A percentile compares a stretch with the other conserved stretches of the same genome.
Evolutionary conservation across 169 alveolate genomes (phyloP).

Genomic region (Plasmodium adleri): DNA sequence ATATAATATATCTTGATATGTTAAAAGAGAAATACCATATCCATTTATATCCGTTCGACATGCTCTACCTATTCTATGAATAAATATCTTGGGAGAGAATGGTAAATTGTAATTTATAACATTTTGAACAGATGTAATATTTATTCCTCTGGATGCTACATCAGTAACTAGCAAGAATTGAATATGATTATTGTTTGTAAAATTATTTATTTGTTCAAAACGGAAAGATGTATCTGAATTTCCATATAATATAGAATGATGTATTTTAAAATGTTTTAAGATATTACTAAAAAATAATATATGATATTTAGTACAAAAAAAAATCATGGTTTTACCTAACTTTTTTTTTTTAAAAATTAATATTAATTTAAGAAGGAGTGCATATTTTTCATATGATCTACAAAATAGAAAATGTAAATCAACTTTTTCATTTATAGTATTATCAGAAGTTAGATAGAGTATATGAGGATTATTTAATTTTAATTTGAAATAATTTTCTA

Average conservation of each 20-base stretch:
- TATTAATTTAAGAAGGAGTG: slow-evolving; percentile 88
- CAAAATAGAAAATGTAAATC: slow-evolving; percentile 78
- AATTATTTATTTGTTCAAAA: slow-evolving; percentile 85
- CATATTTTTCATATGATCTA: slow-evolving; percentile 90
- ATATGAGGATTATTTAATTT: slow-evolving; percentile 93
- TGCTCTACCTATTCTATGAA: slow-evolving; percentile 99
- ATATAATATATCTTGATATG: slow-evolving; percentile 88
- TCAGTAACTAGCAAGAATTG: slow-evolving; percentile 97
- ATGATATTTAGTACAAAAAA: slow-evolving; percentile 93
- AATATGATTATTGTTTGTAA: slow-evolving; percentile 84
- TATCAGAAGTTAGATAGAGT: slow-evolving; percentile 90
- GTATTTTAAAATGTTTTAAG: slow-evolving; percentile 81
- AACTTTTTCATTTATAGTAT: slow-evolving; percentile 86
- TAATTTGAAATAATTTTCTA: slow-evolving; percentile 92
- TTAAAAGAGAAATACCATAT: slow-evolving; percentile 91
- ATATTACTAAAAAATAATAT: slow-evolving; percentile 89
- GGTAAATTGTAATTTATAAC: slow-evolving; percentile 99
- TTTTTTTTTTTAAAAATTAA: slow-evolving; percentile 75
- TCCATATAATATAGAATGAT: slow-evolving; percentile 86
- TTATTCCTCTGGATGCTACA: slow-evolving; percentile 99
- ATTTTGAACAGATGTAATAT: slow-evolving; percentile 97
- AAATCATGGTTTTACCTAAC: slow-evolving; percentile 88
- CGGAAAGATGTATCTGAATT: slow-evolving; percentile 91
- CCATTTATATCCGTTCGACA: slow-evolving; percentile 97
- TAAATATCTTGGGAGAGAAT: slow-evolving; percentile 94